Evolutionary conservation across 176 grass and related monocot species (phyloP).

Genomic region (bread wheat (Triticum aestivum)): IWGSC_CS_RefSeq_v2.1 NC_057813.1:665349013-665349512

Average conservation of each 20-base stretch:
- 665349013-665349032: too few species aligned
- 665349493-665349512: not conserved
- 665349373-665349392: slow-evolving; percentile 58
- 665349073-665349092: too few species aligned
- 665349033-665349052: too few species aligned
- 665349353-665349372: slow-evolving; percentile 57
- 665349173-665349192: not conserved
- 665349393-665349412: slow-evolving; percentile 14
- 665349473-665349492: slow-evolving; percentile 34
- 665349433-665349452: slow-evolving; percentile 50
- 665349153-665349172: slow-evolving; percentile 64
- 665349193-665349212: slow-evolving; percentile 40
- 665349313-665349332: slow-evolving; percentile 64
- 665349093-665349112: slow-evolving; percentile 27
- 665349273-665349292: slow-evolving; percentile 25
- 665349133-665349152: not conserved
- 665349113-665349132: slow-evolving; percentile 72
- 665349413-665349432: slow-evolving; percentile 30
- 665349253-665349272: slow-evolving; percentile 43
- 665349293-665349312: slow-evolving; percentile 38
- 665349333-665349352: slow-evolving; percentile 45
- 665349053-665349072: too few species aligned
- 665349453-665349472: slow-evolving; percentile 12
- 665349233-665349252: slow-evolving; percentile 49
- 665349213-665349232: slow-evolving; percentile 31